Conservation (phyloP, 805 yeast genomes). For the Priceomyces carsonii region DNA sequence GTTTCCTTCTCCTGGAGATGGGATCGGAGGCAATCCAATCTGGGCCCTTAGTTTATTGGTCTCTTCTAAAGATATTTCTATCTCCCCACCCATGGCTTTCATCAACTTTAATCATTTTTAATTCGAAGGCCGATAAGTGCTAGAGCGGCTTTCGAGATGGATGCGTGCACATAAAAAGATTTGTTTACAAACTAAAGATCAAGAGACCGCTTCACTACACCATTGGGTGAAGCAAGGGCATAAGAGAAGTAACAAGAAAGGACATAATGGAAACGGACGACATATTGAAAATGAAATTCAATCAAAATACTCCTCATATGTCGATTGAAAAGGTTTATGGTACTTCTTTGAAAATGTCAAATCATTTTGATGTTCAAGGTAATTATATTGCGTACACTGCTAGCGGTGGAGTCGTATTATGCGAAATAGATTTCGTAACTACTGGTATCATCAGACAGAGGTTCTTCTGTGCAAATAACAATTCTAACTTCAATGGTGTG, state of each 20-base stretch:
- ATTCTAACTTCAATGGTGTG: constrained; percentile 9
- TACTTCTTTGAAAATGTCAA: constrained; percentile 44
- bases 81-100: constrained; percentile 23
- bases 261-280: neutral
- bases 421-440: constrained; percentile 25
- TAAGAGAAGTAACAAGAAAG: neutral
- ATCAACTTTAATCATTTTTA: no score
- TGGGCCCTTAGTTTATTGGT: constrained; percentile 41
- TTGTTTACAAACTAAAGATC: no score
- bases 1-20: constrained; percentile 9
- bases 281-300: neutral
- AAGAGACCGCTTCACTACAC: no score
- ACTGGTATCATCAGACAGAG: constrained; percentile 34
- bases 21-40: constrained; percentile 43
- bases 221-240: no score
- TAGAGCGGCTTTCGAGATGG: no score
- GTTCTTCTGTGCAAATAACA: constrained; percentile 52
- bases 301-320: no score
- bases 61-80: constrained; percentile 39
- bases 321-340: constrained; percentile 34
- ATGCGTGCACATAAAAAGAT: no score
- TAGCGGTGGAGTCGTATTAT: constrained; percentile 61
- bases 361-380: constrained; percentile 41
- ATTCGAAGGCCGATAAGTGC: no score
- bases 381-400: constrained; percentile 54